These are phyloP conservation scores for Cyclotella cryptica DNA, from an alignment of 108 stramenopile species.

Conservation along the genomic window DNA sequence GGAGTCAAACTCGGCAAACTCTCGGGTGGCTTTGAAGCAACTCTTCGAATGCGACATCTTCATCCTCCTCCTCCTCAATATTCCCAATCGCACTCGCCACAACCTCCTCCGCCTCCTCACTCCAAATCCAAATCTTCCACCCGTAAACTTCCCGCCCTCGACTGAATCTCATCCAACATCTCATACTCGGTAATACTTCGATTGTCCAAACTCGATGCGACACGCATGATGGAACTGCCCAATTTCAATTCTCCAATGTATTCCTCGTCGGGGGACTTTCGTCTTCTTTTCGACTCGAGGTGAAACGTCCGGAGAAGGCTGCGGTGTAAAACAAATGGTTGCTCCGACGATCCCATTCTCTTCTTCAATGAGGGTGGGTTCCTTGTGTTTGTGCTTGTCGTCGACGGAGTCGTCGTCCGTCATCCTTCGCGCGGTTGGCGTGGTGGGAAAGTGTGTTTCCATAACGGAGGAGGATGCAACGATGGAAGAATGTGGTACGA, in stretches of 20 bases:
- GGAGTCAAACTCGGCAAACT: constrained; percentile 9
- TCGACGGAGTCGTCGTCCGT: background rate
- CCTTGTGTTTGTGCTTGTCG: too few relatives aligned
- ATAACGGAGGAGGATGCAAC: constrained; percentile 28
- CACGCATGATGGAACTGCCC: background rate
- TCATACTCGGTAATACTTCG: constrained; percentile 37
- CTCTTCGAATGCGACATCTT: background rate
- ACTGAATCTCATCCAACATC: constrained; percentile 31
- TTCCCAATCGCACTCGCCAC: background rate
- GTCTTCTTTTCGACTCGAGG: background rate
- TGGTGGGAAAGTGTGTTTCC: constrained; percentile 12
- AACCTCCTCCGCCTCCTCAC: constrained; percentile 15
- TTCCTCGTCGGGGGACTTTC: background rate
- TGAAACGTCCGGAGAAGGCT: constrained; percentile 33
- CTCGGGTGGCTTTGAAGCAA: background rate
- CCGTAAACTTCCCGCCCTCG: constrained; percentile 16
- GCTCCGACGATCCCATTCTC: constrained; percentile 42
- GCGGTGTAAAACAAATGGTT: constrained; percentile 55
- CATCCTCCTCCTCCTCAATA: background rate
- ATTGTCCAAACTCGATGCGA: background rate
- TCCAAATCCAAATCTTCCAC: constrained; percentile 45
- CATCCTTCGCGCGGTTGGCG: too few relatives aligned
- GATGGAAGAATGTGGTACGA: constrained; percentile 47
- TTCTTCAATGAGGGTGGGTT: background rate
- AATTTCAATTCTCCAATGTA: constrained; percentile 41